phyloP scores from a whole-genome alignment of 140 eudicot genomes.

The Flaveria floridana region DNA sequence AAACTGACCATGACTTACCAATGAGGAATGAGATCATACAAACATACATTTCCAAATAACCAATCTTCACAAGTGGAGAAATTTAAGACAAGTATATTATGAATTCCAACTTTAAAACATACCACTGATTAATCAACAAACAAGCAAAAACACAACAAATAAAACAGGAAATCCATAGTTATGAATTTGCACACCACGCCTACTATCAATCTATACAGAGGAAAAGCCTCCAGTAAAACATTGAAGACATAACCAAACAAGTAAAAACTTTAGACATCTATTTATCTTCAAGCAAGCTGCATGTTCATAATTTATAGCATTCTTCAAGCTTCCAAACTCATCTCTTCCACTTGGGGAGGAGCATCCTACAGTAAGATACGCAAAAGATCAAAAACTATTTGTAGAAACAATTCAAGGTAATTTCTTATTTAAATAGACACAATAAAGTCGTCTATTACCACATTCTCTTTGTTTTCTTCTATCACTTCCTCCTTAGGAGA shows the following conservation, averaged over 20 bases:
- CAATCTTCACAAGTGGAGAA: neutral
- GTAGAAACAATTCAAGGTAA: neutral
- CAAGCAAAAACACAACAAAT: conserved; percentile 18
- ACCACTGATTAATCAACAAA: conserved; percentile 17
- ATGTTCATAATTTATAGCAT: conserved; percentile 15
- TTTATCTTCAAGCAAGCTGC: conserved; percentile 30
- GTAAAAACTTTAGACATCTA: conserved; percentile 6
- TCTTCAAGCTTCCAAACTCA: conserved; percentile 45
- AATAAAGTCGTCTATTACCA: conserved; percentile 40
- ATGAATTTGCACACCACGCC: conserved; percentile 39
- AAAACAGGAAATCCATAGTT: conserved; percentile 23
- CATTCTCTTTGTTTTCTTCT: conserved; percentile 79
- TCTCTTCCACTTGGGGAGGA: conserved; percentile 42
- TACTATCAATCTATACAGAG: conserved; percentile 51
- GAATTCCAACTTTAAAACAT: conserved; percentile 1
- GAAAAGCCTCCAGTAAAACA: conserved; percentile 44
- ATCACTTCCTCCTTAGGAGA: conserved; percentile 33
- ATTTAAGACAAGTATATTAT: neutral
- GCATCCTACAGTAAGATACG: conserved; percentile 45
- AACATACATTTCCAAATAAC: neutral
- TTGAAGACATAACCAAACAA: conserved; percentile 50
- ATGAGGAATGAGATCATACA: conserved; percentile 1
- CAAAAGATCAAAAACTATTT: neutral
- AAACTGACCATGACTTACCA: neutral
- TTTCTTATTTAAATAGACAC: neutral